phyloP scores from a whole-genome alignment of 108 stramenopile species.

The Fragilariopsis cylindrus region DNA sequence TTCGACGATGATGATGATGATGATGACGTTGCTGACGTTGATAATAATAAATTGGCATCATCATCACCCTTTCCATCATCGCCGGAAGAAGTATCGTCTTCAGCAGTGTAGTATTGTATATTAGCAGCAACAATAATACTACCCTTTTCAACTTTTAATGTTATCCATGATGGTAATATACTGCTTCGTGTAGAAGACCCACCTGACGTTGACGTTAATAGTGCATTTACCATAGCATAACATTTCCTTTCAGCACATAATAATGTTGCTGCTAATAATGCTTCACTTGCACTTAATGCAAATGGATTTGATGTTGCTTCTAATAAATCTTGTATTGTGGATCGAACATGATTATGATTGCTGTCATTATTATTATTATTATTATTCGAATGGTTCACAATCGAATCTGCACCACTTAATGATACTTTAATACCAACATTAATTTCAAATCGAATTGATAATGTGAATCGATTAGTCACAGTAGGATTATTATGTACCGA shows the following conservation, averaged over 20 bases:
- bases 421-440: constrained; percentile 71
- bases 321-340: constrained; percentile 58
- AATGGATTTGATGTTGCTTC: constrained; percentile 85
- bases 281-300: constrained; percentile 78
- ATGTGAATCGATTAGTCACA: constrained; percentile 51
- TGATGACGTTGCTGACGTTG: background rate
- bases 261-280: constrained; percentile 77
- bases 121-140: constrained; percentile 72
- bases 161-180: constrained; percentile 73
- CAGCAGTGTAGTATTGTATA: constrained; percentile 43
- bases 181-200: background rate
- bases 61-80: too few relatives aligned
- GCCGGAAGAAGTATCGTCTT: background rate
- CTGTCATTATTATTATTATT: background rate
- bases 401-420: constrained; percentile 66
- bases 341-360: constrained; percentile 45
- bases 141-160: constrained; percentile 68
- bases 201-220: constrained; percentile 21
- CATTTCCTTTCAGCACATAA: constrained; percentile 84
- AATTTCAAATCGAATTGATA: constrained; percentile 70
- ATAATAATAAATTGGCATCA: background rate
- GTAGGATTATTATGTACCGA: constrained; percentile 30
- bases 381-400: constrained; percentile 24
- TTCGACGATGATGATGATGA: constrained; percentile 10
- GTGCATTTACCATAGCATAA: constrained; percentile 63